phyloP scores from a whole-genome alignment of 352 stramenopile genomes.

The Globisporangium orthogonon region DNA sequence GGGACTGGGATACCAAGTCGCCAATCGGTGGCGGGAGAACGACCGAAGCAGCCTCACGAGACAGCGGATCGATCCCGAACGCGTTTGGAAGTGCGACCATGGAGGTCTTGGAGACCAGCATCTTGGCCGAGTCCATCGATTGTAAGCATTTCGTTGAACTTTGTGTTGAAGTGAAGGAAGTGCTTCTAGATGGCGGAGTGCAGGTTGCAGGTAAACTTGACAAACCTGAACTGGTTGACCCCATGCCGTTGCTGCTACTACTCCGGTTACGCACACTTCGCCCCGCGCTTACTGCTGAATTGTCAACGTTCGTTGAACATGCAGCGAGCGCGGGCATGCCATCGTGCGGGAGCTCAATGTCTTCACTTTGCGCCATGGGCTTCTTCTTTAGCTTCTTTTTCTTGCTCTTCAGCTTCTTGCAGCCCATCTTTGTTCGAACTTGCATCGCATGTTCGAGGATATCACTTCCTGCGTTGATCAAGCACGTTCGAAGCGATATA shows the following conservation, averaged over 20 bases:
- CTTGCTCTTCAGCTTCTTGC: slow-evolving; percentile 30
- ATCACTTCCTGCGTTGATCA: not conserved
- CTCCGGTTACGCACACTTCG: slow-evolving; percentile 4
- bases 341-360: not conserved
- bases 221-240: not conserved
- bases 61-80: not conserved
- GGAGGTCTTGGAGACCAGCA: slow-evolving; percentile 14
- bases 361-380: not conserved
- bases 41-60: slow-evolving; percentile 14
- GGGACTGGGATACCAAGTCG: slow-evolving; percentile 27
- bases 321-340: slow-evolving; percentile 4
- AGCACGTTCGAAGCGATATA: not conserved
- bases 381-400: slow-evolving; percentile 14
- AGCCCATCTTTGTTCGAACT: slow-evolving; percentile 23
- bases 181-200: not conserved
- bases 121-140: slow-evolving; percentile 5
- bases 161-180: not conserved
- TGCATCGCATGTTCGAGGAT: slow-evolving; percentile 4
- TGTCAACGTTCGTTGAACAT: not conserved
- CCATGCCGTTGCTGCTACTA: slow-evolving; percentile 2
- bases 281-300: not conserved
- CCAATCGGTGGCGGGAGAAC: slow-evolving; percentile 34
- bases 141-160: not conserved
- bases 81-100: slow-evolving; percentile 19
- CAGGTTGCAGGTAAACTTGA: not conserved